phyloP scores from a whole-genome alignment of 345 rosid genomes.

The Mercurialis annua region DNA sequence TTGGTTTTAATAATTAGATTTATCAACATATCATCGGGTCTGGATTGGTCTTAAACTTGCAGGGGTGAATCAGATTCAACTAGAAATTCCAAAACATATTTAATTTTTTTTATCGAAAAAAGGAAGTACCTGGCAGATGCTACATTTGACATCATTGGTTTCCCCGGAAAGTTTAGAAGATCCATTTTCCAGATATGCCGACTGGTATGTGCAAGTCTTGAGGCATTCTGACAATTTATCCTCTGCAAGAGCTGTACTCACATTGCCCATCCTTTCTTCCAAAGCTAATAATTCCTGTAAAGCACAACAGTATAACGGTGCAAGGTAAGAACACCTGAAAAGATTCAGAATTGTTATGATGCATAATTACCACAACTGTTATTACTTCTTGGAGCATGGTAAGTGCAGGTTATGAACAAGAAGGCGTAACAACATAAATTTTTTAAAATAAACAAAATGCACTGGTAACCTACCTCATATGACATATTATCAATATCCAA shows the following conservation, averaged over 20 bases:
- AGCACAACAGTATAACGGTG: slow-evolving; percentile 10
- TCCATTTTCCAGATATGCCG: slow-evolving; percentile 30
- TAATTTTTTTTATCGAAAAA: background rate
- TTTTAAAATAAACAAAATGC: background rate
- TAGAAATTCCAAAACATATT: no score
- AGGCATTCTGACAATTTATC: slow-evolving; percentile 73
- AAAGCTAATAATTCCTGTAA: slow-evolving; percentile 85
- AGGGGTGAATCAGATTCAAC: background rate
- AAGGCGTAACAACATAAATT: background rate
- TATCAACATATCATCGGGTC: background rate
- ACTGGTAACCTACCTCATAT: slow-evolving; percentile 75
- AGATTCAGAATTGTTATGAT: background rate
- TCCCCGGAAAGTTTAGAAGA: slow-evolving; percentile 22
- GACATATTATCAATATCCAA: slow-evolving; percentile 96
- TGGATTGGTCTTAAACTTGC: background rate
- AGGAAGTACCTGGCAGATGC: slow-evolving; percentile 78
- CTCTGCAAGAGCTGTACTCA: slow-evolving; percentile 90
- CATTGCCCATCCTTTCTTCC: slow-evolving; percentile 93
- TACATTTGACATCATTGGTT: slow-evolving; percentile 70
- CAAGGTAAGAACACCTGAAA: background rate
- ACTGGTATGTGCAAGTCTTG: slow-evolving; percentile 49
- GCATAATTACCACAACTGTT: background rate
- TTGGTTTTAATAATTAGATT: background rate
- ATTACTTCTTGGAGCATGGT: no score
- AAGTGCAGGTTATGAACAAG: background rate